Evolutionary conservation across 768 basidiomycete genomes (phyloP), one percentile per base, ranked within the genome.

Genomic region (Tricholoma sp.): DNA sequence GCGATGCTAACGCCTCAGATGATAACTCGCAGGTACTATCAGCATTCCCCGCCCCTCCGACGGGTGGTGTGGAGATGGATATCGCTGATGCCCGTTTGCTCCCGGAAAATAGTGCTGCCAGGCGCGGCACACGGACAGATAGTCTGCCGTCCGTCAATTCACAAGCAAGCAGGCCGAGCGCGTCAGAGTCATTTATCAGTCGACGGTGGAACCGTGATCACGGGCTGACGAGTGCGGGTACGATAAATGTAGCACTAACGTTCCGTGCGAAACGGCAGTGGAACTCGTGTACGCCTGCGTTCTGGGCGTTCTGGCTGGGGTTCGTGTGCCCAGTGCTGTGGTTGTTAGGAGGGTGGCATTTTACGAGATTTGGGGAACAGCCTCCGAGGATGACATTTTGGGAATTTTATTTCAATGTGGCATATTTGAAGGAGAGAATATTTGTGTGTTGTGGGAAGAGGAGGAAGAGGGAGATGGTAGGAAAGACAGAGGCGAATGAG

Each of bases 281-380:
- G 62, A 42, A 64, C 13, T 57, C 58, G 1, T 61, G 65, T 7
- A 80, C 78, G 0, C 78, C 81, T 0, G 74, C 80, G 2, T 77
- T 79, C 63, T 78, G 85, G 66, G 72, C 88, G n/a, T 90, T 90
- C 70, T 89, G 85, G 84, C 55, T 85, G 0, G 88, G 88, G 3
- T 90, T 90, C 62, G 55, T 88, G 48, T 84, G 79, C 47, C 88
- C 88, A 0, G 81, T 86, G 68, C 78, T 88, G 52, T 90, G 88
- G 88, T 76, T 90, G 45, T 75, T 89, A 12, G 88, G 88, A 0
- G 88, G 88, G 4, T 90, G 88, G 88, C 79, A 86, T 56, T 72
- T 83, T 54, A 79, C 79, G 7, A 65, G 74, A 59, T 68, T 71
- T 44, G 78, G 79, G 7, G 78, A 79, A 59, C 70, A 75, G 59